Base-by-base conservation (phyloP, 768 basidiomycete species). In the Guyanaporus albipodus region DNA sequence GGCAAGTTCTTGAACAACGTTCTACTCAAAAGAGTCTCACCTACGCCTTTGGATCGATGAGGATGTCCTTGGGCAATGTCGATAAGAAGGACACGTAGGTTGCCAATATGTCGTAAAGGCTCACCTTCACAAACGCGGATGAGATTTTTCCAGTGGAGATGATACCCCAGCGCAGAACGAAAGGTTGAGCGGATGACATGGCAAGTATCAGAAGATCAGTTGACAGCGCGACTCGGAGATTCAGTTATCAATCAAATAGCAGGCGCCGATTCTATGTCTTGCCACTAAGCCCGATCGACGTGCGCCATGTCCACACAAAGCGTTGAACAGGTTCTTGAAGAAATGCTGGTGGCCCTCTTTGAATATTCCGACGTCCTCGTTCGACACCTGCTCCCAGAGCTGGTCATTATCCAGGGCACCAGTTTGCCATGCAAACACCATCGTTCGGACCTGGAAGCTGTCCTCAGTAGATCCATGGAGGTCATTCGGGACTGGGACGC, bases 81-180 rank as follows among this genome's bases (percentile, higher is more conserved):
- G 37, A 29, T 49, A 14, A 53, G 18, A 44, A 50, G 11, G 18
- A 41, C 4, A 41, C 4, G 23, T 6, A 22, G 12, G 10, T 17
- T 2, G 12, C 0, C 8, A 34, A 27, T 17, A 34, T 22, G 26
- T 26, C 4, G n/a, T 4, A n/a, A 23, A 17, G 34, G 29, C 68
- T 47, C 48, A 86, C 89, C 72, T 78, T 79, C 10, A 81, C 76
- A 61, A 92, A 93, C 10, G 62, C 64, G 24, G 70, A 70, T 8
- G 89, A 81, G 48, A 92, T 93, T 17, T 63, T 60, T 24, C 88
- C 89, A 2, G 90, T 91, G 11, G 89, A 87, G 51, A 95, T 85
- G 53, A 93, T 87, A 15, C 91, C 91, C 91, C 91, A 92, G 45
- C 79, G 79, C 44, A 91, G 64, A 15, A 69, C 70, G 38, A 73